Evolutionary conservation across 2,329 filamentous ascomycete genomes (phyloP), one percentile per base, ranked within the genome.

Genomic region (Periconia macrospinosa): DNA sequence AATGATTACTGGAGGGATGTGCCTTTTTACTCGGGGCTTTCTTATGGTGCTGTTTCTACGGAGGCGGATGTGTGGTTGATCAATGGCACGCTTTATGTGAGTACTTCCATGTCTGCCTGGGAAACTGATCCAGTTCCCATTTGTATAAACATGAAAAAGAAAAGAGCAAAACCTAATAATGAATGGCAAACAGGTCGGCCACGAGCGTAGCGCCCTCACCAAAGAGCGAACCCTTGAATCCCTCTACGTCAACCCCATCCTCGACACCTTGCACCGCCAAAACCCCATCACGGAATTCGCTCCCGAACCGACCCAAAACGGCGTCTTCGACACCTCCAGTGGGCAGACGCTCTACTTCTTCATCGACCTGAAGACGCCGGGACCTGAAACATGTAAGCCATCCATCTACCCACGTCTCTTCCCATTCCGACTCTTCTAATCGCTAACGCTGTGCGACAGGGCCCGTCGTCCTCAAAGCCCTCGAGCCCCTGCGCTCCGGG

Each of bases 311-410:
- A 83, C 82, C 3, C 76, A 78, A 42, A 84, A 86, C 63, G 85
- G 85, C 33, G 82, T 88, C 14, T 88, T 80, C 64, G 85, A 88
- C 68, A 83, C 83, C 60, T 81, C 81, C 1, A 58, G 57, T 9
- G 75, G 68, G 6, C 84, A 87, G 67, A 87, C 85, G 0, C 76
- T 88, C 6, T 86, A 86, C 72, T 76, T 88, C 45, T 86, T 86
- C 70, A 81, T 88, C 53, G 85, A 88, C 63, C 63, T 86, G 53
- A 88, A 88, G 69, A 87, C 85, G 0, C 72, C 79, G 35, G 83
- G 83, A 6, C 62, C 71, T 0, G 75, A 75, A 30, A 85, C 85
- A 1, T 86, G 82, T 37, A 37, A 37, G 33, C 15, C 33, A 37
- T 8, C 76, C 11, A n/a, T n/a, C 11, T 6, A 6, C 33, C 33